Evolutionary conservation across 202 grass and related monocot genomes (phyloP), one percentile per base, ranked within the genome.

Genomic region (Setaria italica): DNA sequence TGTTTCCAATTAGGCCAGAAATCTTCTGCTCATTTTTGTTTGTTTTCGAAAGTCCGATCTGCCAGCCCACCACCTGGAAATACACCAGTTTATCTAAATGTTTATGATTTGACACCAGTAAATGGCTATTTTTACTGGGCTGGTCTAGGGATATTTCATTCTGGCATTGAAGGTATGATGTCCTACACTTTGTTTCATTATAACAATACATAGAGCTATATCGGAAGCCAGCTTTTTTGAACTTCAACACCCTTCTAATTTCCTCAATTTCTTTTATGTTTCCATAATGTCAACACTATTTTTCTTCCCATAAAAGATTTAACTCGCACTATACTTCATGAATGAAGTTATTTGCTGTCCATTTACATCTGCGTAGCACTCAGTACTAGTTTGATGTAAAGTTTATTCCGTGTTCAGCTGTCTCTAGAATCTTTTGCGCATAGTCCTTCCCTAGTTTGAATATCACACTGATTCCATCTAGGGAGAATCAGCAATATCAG

Each of bases 121-220:
- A 76, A 76, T n/a, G 51, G 51, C 51, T 76, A 76, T 76, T 51
- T 76, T 76, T 76, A 76, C 51, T 76, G 72, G 72, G 72, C 72
- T 57, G 72, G 72, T 57, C 51, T 76, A 57, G 72, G 72, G 50
- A 37, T 76, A 76, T 76, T 76, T 76, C 72, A 76, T 76, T 76
- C 72, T 76, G 72, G 72, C 17, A 76, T 76, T 76, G 72, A 76
- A 76, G 72, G 72, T 76, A 76, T 56, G 72, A 37, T 56, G 72
- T n/a, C 72, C 9, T 55, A 39, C 50, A 56, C 20, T 25, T 25
- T 46, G 9, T 70, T 21, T 46, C 9, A 9, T 69, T 45, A 45
- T 45, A 39, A 10, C 25, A 63, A 14, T 35, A 33, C 25, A 63
- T 63, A 63, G 29, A 63, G 21, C 29, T 39, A 59, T 19, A 65